Evolutionary conservation across 1,139 yeast species (phyloP), one percentile per base, ranked within the genome.

Genomic region (Diutina neorugosa): DNA sequence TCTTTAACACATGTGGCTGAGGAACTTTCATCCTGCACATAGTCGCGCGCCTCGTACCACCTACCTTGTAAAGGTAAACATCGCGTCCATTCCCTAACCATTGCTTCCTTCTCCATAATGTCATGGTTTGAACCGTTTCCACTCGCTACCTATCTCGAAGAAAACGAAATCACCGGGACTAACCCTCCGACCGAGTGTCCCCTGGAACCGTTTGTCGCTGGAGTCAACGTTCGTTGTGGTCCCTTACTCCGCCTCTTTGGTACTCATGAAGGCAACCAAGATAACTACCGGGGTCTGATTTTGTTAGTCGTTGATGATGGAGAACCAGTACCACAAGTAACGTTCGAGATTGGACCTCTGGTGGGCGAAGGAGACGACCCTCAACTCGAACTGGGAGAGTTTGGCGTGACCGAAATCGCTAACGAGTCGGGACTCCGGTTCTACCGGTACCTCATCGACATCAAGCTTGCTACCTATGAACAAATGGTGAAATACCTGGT

Each of bases 201-300:
- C 31, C 7, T 20, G 7, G n/a, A 14, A 7, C 40, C 27, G 23
- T 4, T 27, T 2, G 50, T 46, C 14, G 37, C 50, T 6, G 50
- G 50, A 7, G 18, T 46, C 40, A 14, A 25, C 21, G 50, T 46
- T n/a, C 19, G 50, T 4, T 46, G 50, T 18, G 50, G 50, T 18
- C 50, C 50, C n/a, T 21, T 16, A 23, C 27, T 46, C 23, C 37
- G 40, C 18, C 27, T 46, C 20, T 46, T 14, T 25, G 90, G 86
- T 4, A 78, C 84, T 57, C 70, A 77, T 44, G 81, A 77, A 58
- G 65, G 76, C 31, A 70, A 70, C 0, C 55, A 68, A 9, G 59
- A 65, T 49, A 69, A 75, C 54, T 89, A 88, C 69, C 68, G 88
- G 46, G 96, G 83, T 1, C 70, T 86, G 1, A 70, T 86, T 21